These are phyloP conservation scores for Fagopyrum tataricum DNA, from an alignment of 148 eudicot genomes.

Conservation along the genomic window DNA sequence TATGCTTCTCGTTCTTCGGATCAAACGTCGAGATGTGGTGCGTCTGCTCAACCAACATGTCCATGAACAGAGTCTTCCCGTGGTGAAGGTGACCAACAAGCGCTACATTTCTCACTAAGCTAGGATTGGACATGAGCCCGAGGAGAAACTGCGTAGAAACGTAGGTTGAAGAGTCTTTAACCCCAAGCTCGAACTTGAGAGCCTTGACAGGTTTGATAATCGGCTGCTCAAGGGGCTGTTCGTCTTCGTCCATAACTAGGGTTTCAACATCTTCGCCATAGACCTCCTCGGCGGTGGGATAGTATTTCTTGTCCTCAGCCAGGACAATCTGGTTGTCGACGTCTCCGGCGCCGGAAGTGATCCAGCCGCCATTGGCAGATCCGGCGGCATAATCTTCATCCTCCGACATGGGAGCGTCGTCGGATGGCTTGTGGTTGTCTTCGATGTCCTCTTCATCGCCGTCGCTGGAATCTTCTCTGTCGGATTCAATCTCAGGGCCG, in stretches of 20 bases:
- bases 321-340: constrained; percentile 77
- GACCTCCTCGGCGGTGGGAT: constrained; percentile 94
- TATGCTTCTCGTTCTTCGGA: constrained; percentile 83
- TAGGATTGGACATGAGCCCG: constrained; percentile 86
- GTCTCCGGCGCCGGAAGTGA: constrained; percentile 56
- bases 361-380: constrained; percentile 56
- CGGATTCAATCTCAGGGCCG: constrained; percentile 96
- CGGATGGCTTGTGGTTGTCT: constrained; percentile 33
- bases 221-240: constrained; percentile 76
- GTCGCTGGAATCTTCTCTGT: constrained; percentile 55
- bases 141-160: constrained; percentile 89
- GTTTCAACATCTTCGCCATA: constrained; percentile 98
- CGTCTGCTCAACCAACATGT: constrained; percentile 97
- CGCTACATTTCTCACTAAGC: constrained; percentile 88
- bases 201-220: constrained; percentile 78
- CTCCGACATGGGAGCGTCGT: constrained; percentile 42
- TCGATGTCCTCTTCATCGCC: constrained; percentile 35
- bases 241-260: constrained; percentile 95
- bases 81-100: constrained; percentile 81
- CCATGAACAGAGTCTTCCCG: constrained; percentile 92
- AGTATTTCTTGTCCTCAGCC: constrained; percentile 95
- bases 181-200: constrained; percentile 84
- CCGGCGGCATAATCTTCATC: constrained; percentile 35
- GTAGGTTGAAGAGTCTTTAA: constrained; percentile 88
- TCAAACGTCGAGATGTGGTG: constrained; percentile 86